A percentile compares a stretch with the other conserved stretches of the same genome.
Evolutionary conservation across 169 alveolate species (phyloP).

Genomic region (Perkinsus olseni): DNA sequence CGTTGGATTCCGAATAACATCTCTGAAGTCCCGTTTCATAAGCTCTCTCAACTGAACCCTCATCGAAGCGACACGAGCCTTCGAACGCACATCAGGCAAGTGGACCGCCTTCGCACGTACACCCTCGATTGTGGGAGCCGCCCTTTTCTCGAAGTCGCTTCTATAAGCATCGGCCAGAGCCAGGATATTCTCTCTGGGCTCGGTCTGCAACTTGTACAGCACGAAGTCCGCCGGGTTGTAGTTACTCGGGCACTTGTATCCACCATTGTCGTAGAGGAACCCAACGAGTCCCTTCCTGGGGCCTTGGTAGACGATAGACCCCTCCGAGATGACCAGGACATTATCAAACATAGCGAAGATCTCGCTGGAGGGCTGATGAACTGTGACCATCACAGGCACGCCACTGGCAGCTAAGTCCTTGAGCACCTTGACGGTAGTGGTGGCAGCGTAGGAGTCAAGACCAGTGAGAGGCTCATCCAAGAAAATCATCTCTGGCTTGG

Average conservation of each 20-base stretch:
- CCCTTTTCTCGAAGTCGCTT: not conserved
- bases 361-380: conserved; percentile 65
- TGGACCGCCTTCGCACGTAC: not conserved
- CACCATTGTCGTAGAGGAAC: too few relatives aligned
- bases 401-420: conserved; percentile 53
- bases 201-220: too few relatives aligned
- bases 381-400: conserved; percentile 55
- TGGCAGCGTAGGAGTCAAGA: conserved; percentile 70
- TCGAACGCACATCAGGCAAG: not conserved
- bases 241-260: conserved; percentile 40
- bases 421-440: conserved; percentile 48
- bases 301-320: conserved; percentile 54
- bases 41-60: not conserved
- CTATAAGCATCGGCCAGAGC: too few relatives aligned
- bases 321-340: conserved; percentile 45
- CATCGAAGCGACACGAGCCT: not conserved
- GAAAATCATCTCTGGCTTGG: conserved; percentile 62
- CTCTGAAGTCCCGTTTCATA: not conserved
- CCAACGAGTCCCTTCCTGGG: too few relatives aligned
- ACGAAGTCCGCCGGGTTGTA: conserved; percentile 39
- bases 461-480: conserved; percentile 86
- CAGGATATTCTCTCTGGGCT: too few relatives aligned
- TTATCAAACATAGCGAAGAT: conserved; percentile 53
- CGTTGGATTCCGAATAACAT: not conserved
- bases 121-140: not conserved